Percentiles rank a stretch among this genome's conserved stretches.
Conservation (phyloP, 208 protist species). For the Entamoeba dispar region DNA sequence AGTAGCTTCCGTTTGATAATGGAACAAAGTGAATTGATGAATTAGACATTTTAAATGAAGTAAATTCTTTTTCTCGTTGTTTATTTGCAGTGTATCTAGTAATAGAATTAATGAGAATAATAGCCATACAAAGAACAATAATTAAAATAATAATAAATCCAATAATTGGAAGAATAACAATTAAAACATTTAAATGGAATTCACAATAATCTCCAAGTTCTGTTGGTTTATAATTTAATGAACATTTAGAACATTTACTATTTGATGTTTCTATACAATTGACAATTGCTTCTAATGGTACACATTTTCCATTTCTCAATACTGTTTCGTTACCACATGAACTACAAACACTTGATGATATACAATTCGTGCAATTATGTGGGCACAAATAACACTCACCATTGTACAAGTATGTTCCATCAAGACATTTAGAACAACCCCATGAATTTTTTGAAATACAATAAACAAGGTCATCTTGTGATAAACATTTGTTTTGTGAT, state of each 20-base stretch:
- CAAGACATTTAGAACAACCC: neutral
- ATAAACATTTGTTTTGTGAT: neutral
- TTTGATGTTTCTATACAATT: neutral
- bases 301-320: neutral
- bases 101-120: neutral
- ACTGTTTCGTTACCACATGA: neutral
- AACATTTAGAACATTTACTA: neutral
- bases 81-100: neutral
- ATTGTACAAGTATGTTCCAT: neutral
- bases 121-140: neutral
- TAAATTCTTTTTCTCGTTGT: neutral
- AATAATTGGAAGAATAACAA: neutral
- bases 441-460: neutral
- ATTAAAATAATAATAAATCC: neutral
- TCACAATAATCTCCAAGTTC: neutral
- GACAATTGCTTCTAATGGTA: neutral
- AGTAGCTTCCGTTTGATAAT: neutral
- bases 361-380: neutral
- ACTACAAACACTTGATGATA: neutral
- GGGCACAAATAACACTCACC: neutral
- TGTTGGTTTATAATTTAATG: neutral
- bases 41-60: neutral
- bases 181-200: neutral
- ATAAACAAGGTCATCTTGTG: neutral
- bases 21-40: neutral